Conservation (phyloP, 176 grass and related monocot species). For the Lolium multiflorum region DNA sequence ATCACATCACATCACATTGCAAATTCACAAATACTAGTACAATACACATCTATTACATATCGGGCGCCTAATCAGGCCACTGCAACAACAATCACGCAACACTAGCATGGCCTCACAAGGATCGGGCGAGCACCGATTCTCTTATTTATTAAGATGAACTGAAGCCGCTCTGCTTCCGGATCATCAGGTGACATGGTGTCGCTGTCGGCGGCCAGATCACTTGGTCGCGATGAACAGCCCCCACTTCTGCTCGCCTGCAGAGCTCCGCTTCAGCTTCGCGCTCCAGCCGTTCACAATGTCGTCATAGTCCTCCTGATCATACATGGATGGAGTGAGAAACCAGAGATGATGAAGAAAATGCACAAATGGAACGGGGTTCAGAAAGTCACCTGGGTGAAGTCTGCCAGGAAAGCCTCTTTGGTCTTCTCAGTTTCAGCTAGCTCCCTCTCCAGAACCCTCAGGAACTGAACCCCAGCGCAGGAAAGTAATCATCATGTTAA, state of each 20-base stretch:
- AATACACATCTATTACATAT: constrained; percentile 3
- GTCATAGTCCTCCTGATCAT: constrained; percentile 81
- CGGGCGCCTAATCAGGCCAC: background rate
- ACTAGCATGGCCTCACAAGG: background rate
- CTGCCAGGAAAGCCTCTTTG: constrained; percentile 75
- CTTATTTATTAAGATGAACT: constrained; percentile 16
- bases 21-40: background rate
- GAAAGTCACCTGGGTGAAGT: constrained; percentile 74
- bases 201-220: constrained; percentile 33
- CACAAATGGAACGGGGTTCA: background rate
- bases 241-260: constrained; percentile 86
- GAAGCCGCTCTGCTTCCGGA: constrained; percentile 3
- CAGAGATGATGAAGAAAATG: constrained; percentile 21
- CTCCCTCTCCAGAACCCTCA: constrained; percentile 78
- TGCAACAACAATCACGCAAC: constrained; percentile 17
- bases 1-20: background rate
- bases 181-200: background rate
- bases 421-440: constrained; percentile 70
- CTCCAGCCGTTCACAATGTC: constrained; percentile 92
- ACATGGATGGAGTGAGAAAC: constrained; percentile 5
- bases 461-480: constrained; percentile 51
- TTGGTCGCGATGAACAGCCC: constrained; percentile 88
- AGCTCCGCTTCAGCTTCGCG: constrained; percentile 86
- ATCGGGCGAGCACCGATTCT: constrained; percentile 8
- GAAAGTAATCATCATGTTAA: no score